A percentile compares a stretch with the other conserved stretches of the same genome.
Evolutionary conservation across 1,139 yeast genomes (phyloP).

Genomic region (Diutina pseudorugosa): DNA sequence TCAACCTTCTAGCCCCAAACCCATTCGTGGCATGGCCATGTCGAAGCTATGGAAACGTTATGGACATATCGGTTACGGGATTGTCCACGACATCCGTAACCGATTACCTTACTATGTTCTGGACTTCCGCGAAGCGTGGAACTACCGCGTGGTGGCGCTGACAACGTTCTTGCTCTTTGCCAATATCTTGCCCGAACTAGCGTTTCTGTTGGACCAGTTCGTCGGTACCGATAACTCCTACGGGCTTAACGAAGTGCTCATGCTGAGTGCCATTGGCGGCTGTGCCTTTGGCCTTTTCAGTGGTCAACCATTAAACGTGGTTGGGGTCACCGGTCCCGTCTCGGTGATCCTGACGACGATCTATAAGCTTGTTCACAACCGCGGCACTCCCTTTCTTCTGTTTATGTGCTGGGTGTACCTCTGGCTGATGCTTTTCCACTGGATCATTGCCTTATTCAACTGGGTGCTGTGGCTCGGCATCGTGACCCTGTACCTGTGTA

Average conservation of each 20-base stretch:
- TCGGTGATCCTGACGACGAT: slow-evolving; percentile 87
- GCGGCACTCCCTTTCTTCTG: slow-evolving; percentile 66
- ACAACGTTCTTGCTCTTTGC: slow-evolving; percentile 78
- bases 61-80: slow-evolving; percentile 22
- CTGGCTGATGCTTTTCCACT: slow-evolving; percentile 83
- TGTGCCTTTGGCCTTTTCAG: slow-evolving; percentile 73
- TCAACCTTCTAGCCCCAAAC: background rate
- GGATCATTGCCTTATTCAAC: slow-evolving; percentile 59
- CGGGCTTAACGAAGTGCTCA: slow-evolving; percentile 81
- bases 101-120: slow-evolving; percentile 58
- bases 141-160: slow-evolving; percentile 84
- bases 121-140: slow-evolving; percentile 75
- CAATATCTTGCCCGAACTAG: slow-evolving; percentile 83
- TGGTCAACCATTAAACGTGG: slow-evolving; percentile 90
- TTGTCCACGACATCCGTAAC: slow-evolving; percentile 38
- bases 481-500: slow-evolving; percentile 80
- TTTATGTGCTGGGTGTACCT: slow-evolving; percentile 94
- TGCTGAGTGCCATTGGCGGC: slow-evolving; percentile 83
- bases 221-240: slow-evolving; percentile 76
- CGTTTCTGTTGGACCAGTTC: slow-evolving; percentile 96
- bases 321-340: slow-evolving; percentile 97
- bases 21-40: background rate
- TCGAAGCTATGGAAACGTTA: background rate
- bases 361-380: slow-evolving; percentile 58
- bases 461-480: slow-evolving; percentile 56